Evolutionary conservation across 371 early-diverging fungal genomes (phyloP).

Genomic region (Syncephalastrum racemosum): DNA sequence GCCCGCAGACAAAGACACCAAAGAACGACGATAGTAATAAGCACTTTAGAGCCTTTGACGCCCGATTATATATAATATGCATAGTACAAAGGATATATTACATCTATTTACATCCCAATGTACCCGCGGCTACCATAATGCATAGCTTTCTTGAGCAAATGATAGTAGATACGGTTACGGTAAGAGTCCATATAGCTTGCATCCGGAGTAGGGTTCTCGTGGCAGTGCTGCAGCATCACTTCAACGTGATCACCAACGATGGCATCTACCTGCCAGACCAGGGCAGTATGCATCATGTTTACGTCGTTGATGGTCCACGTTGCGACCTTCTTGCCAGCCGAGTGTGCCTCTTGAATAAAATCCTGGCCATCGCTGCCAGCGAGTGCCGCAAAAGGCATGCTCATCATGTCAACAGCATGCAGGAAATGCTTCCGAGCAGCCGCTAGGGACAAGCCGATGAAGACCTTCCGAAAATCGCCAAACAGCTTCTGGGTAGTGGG

Average conservation of each 20-base stretch:
- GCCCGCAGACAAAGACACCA: too few species aligned
- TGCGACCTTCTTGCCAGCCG: conserved; percentile 44
- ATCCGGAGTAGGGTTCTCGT: conserved; percentile 12
- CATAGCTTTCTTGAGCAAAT: conserved; percentile 18
- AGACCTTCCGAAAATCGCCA: conserved; percentile 41
- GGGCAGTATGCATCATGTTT: conserved; percentile 46
- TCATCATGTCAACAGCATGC: conserved; percentile 48
- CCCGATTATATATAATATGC: too few species aligned
- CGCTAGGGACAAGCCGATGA: conserved; percentile 56
- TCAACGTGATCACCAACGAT: conserved; percentile 55
- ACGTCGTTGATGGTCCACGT: conserved; percentile 65
- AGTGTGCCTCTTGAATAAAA: conserved; percentile 54
- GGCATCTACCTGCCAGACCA: conserved; percentile 54
- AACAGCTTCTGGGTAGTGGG: conserved; percentile 46
- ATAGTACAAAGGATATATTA: too few species aligned
- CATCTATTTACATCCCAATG: conserved; percentile 19
- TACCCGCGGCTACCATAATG: conserved; percentile 16
- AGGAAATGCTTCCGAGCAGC: conserved; percentile 55
- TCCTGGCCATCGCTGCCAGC: conserved; percentile 45
- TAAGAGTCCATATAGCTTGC: conserved; percentile 19
- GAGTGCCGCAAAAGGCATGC: conserved; percentile 53
- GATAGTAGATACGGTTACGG: conserved; percentile 20
- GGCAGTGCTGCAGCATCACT: conserved; percentile 36
- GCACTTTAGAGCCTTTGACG: too few species aligned
- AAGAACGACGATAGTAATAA: too few species aligned